A percentile compares a stretch with the other conserved stretches of the same genome.
phyloP scores from a whole-genome alignment of 306 rosid genomes.

The Quercus aquifolioides region DNA sequence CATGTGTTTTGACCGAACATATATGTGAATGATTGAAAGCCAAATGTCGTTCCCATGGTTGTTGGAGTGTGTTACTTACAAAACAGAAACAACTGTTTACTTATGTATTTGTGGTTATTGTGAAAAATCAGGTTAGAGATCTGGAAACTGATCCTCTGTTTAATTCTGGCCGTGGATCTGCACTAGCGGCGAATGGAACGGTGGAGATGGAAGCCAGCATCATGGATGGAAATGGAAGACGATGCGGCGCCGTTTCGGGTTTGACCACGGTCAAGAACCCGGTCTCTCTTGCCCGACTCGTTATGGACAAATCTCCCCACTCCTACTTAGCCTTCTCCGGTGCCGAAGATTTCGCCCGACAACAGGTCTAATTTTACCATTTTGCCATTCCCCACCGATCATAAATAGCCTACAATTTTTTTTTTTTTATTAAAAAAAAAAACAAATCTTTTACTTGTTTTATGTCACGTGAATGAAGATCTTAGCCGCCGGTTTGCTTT shows the following conservation, averaged over 20 bases:
- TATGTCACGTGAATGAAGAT: neutral
- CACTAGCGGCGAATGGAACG: constrained; percentile 73
- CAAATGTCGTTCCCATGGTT: neutral
- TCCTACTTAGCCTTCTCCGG: constrained; percentile 89
- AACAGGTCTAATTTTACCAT: constrained; percentile 42
- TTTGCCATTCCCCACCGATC: neutral
- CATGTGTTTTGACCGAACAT: too few species aligned
- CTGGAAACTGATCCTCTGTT: constrained; percentile 81
- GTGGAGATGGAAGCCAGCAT: constrained; percentile 98
- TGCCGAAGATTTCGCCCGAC: constrained; percentile 79
- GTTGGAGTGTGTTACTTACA: neutral
- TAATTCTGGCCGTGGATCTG: constrained; percentile 95
- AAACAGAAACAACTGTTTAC: neutral
- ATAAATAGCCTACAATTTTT: too few species aligned
- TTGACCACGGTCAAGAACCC: constrained; percentile 80
- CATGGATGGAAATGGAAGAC: constrained; percentile 80
- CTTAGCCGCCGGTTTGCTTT: neutral
- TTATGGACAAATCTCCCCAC: constrained; percentile 96
- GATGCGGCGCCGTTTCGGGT: constrained; percentile 97
- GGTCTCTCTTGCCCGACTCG: constrained; percentile 83
- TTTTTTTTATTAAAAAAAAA: too few species aligned
- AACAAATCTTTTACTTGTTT: neutral
- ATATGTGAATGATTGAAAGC: neutral
- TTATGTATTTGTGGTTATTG: neutral
- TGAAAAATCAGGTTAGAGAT: constrained; percentile 56